Evolutionary conservation across 2,329 filamentous ascomycete species (phyloP), one percentile per base, ranked within the genome.

Genomic region (Penicillium digitatum): DNA sequence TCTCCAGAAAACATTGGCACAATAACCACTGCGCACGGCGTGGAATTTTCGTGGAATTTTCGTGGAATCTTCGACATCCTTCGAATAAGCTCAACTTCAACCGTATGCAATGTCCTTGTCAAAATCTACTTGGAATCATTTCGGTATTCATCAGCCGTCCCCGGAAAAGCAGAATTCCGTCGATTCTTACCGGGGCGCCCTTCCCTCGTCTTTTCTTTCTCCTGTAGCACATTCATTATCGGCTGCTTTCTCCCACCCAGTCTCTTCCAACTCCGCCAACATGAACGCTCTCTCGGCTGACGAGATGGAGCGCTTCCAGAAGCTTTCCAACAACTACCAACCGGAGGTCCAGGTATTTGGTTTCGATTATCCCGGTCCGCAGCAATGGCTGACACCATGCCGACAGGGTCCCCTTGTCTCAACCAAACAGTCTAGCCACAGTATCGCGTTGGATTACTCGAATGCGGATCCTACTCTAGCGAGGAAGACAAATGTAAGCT

Each of bases 391-490:
- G 59, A 72, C 64, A 54, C 14, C 31, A 12, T 43, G 18, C 37
- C 24, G 54, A 61, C 68, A 96, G 93, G 91, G 90, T 53, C 89
- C 90, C 58, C 80, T 92, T 47, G 88, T 97, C 62, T 89, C 90
- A 66, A 82, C 87, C 58, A 89, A 88, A 74, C 84, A 85, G 67
- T 83, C 88, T 48, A 95, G 87, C 74, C 82, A 85, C 63, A 84
- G 81, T 62, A 90, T 99, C 69, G 86, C 88, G 16, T 81, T 87
- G 60, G 89, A 96, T 72, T 97, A 96, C 76, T 89, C 90, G 58
- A 88, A 88, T 73, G 92, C 90, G 58, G 92, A 97, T 72, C 85
- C 87, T 6, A 79, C 89, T 60, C 95, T 90, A 72, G 86, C 92
- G 48, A 83, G 87, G 56, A 97, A 97, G 79, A 96, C 92, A 46